A percentile compares a stretch with the other conserved stretches of the same genome.
Conservation (phyloP, 352 stramenopile genomes). For the Globisporangium abappressorium region DNA sequence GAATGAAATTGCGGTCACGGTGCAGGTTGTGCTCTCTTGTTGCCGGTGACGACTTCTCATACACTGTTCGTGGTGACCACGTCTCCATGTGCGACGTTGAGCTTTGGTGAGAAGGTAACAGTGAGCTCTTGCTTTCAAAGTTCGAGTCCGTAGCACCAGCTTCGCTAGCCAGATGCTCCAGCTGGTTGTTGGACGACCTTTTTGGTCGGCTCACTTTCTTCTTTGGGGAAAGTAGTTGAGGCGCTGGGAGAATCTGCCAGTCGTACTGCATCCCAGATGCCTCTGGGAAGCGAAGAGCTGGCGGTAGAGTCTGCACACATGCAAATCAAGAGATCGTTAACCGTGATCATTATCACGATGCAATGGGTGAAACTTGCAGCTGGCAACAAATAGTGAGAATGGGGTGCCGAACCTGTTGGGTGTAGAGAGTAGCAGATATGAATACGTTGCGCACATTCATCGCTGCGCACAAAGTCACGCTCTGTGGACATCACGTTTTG, state of each 20-base stretch:
- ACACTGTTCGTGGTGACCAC: neutral
- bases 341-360: no score
- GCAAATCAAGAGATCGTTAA: neutral
- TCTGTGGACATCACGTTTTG: slow-evolving; percentile 19
- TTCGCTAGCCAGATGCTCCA: neutral
- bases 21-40: slow-evolving; percentile 30
- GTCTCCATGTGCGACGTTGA: neutral
- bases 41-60: slow-evolving; percentile 11
- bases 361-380: neutral
- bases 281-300: slow-evolving; percentile 31
- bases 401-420: slow-evolving; percentile 26
- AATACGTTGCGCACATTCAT: slow-evolving; percentile 72
- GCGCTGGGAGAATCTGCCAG: slow-evolving; percentile 29
- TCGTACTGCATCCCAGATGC: slow-evolving; percentile 25
- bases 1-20: slow-evolving; percentile 31
- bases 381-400: neutral
- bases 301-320: slow-evolving; percentile 38
- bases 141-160: neutral
- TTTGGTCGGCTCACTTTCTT: neutral
- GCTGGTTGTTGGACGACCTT: slow-evolving; percentile 10
- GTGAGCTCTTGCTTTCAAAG: neutral
- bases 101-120: neutral
- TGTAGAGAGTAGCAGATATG: slow-evolving; percentile 48
- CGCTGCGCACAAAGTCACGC: slow-evolving; percentile 57
- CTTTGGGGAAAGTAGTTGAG: slow-evolving; percentile 2